Conservation (phyloP, 2,329 filamentous ascomycete genomes). For the Botryotinia calthae region DNA sequence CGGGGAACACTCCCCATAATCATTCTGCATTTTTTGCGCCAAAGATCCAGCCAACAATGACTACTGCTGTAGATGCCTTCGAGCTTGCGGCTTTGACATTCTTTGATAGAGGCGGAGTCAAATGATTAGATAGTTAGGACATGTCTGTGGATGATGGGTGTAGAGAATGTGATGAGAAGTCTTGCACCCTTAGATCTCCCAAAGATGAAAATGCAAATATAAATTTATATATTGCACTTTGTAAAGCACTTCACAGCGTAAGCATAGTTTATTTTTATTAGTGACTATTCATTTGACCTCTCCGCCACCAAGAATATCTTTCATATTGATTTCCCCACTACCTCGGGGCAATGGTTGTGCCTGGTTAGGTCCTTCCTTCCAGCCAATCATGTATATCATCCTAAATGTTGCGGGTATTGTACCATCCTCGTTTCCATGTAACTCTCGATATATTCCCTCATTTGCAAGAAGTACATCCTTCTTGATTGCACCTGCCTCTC, state of each 20-base stretch:
- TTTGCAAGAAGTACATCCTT: constrained; percentile 83
- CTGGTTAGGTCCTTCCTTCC: constrained; percentile 82
- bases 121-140: neutral
- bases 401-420: constrained; percentile 86
- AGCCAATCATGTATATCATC: constrained; percentile 98
- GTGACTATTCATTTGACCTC: constrained; percentile 30
- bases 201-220: neutral
- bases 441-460: constrained; percentile 81
- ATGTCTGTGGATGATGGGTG: neutral
- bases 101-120: constrained; percentile 27
- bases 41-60: constrained; percentile 56
- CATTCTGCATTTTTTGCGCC: constrained; percentile 59
- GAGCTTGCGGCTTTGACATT: constrained; percentile 50
- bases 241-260: neutral
- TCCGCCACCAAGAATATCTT: constrained; percentile 64
- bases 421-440: constrained; percentile 80
- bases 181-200: neutral
- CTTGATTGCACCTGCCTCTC: constrained; percentile 74
- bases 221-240: neutral
- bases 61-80: constrained; percentile 50
- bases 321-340: constrained; percentile 82
- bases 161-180: neutral
- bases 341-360: constrained; percentile 77
- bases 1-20: constrained; percentile 47
- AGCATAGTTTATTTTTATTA: neutral